Evolutionary conservation across 2,329 filamentous ascomycete species (phyloP).

Genomic region (Harringtonia lauricola): DNA sequence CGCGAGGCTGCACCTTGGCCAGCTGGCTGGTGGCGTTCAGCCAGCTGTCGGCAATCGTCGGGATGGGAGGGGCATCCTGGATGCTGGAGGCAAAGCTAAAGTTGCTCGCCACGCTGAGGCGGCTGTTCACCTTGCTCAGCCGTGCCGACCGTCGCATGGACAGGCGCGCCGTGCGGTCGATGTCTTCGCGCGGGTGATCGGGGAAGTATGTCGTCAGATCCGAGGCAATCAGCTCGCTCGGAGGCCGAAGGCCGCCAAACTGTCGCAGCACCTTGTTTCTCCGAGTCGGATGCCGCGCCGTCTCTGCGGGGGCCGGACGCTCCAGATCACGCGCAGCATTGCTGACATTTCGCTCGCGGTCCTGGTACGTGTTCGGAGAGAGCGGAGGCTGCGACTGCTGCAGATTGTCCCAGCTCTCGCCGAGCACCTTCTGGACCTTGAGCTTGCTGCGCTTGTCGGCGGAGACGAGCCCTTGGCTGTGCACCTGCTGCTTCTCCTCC

Average conservation of each 20-base stretch:
- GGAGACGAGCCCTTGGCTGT: slow-evolving; percentile 49
- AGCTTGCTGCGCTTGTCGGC: slow-evolving; percentile 69
- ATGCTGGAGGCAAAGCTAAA: slow-evolving; percentile 87
- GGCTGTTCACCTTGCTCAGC: slow-evolving; percentile 84
- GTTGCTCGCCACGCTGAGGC: slow-evolving; percentile 87
- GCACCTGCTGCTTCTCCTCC: slow-evolving; percentile 71
- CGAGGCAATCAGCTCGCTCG: slow-evolving; percentile 93
- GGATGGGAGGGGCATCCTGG: slow-evolving; percentile 86
- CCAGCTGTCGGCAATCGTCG: slow-evolving; percentile 92
- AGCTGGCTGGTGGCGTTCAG: slow-evolving; percentile 50
- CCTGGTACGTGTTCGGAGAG: slow-evolving; percentile 65
- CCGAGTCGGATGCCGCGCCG: slow-evolving; percentile 27
- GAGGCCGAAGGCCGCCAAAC: slow-evolving; percentile 86
- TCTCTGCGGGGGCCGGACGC: slow-evolving; percentile 39
- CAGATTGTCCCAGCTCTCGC: slow-evolving; percentile 72
- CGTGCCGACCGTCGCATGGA: slow-evolving; percentile 85
- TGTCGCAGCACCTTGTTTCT: slow-evolving; percentile 54
- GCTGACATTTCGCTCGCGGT: slow-evolving; percentile 57
- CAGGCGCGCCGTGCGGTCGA: slow-evolving; percentile 88
- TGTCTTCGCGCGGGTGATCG: slow-evolving; percentile 84
- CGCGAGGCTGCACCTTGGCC: slow-evolving; percentile 35
- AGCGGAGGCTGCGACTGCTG: slow-evolving; percentile 61
- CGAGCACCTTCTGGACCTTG: slow-evolving; percentile 82
- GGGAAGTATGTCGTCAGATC: slow-evolving; percentile 97
- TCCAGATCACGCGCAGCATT: slow-evolving; percentile 48